Evolutionary conservation across 83 land plant species (phyloP), one percentile per base, ranked within the genome.

Genomic region (Diphasiastrum complanatum): DNA sequence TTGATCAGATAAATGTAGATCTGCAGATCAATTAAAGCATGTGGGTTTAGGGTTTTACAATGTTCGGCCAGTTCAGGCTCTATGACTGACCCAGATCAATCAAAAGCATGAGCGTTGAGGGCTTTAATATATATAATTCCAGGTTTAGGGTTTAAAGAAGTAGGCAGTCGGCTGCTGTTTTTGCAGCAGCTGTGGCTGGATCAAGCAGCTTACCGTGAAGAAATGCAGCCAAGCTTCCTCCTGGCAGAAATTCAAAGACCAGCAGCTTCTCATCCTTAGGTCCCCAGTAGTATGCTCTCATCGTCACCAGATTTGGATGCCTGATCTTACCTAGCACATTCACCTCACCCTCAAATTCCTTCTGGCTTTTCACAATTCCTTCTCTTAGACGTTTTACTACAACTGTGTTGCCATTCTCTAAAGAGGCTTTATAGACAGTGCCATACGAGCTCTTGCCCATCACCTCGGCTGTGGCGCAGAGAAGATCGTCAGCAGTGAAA

Each of bases 391-490:
- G 24, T 33, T 54, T 54, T 33, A 54, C 58, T 4, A 54, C 33
- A 28, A 54, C 58, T n/a, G 6, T 54, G n/a, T 54, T 54, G 6
- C 58, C 58, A 54, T 54, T 54, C 58, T 54, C 58, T 14, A 54
- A 33, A 5, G 58, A 25, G 10, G 58, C 58, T 28, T 54, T 54
- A 28, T 54, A 54, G 33, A 54, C 58, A 4, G 58, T 54, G 3
- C 58, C 58, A 28, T 54, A 54, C 33, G 58, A 12, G n/a, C 58
- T 54, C 58, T 54, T 54, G 33, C 58, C 58, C 58, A 54, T 54
- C 5, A 54, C 58, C 33, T 54, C 58, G 6, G 58, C 58, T 11
- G 58, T 54, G 10, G 58, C 58, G n/a, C 58, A 54, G 4, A 54
- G 58, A 4, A 54, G n/a, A 54, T 54, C 58, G 33, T 54, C 58